Evolutionary conservation across 2,329 filamentous ascomycete genomes (phyloP), one percentile per base, ranked within the genome.

Genomic region (Alternaria novae-zelandiae): DNA sequence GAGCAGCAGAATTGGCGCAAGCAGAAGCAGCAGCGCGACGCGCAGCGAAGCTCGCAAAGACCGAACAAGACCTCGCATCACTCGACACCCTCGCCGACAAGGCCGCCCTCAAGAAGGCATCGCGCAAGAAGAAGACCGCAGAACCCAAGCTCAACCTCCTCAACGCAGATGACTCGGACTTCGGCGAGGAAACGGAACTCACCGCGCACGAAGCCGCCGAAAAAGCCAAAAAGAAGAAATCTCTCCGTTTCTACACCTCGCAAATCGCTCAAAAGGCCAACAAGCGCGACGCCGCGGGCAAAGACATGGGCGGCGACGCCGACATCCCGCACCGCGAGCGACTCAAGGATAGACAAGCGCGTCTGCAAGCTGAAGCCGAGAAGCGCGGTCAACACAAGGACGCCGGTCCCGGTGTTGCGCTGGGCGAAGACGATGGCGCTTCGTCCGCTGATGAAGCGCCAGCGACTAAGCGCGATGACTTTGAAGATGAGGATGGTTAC

Each of bases 201-300:
- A 93, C 94, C 57, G 89, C 90, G 11, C 87, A 89, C 65, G 89
- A 95, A 64, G 91, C 93, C 1, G 92, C 91, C 45, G 93, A 97
- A 74, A 99, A 99, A 82, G 92, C 90, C 0, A 88, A 89, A 63
- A 92, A 92, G 80, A 97, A 96, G 86, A 97, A 96, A 85, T 93
- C 89, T 68, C 87, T 99, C 61, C 91, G 94, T 66, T 99, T 99
- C 85, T 99, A 99, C 86, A 98, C 96, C 3, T 97, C 94, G 4
- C 96, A 99, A 79, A 96, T 99, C 69, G 91, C 92, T 26, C 95
- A 98, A 79, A 98, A 97, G 82, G 89, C 93, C 60, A 97, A 93
- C 83, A 94, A 93, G 78, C 92, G 92, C 59, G 88, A 89, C 6
- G 88, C 86, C 30, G 91, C 90, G 43, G 90, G 91, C 45, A 88